Base-by-base conservation (phyloP, 106 monocot genomes). In the Dioscorea alata region DNA sequence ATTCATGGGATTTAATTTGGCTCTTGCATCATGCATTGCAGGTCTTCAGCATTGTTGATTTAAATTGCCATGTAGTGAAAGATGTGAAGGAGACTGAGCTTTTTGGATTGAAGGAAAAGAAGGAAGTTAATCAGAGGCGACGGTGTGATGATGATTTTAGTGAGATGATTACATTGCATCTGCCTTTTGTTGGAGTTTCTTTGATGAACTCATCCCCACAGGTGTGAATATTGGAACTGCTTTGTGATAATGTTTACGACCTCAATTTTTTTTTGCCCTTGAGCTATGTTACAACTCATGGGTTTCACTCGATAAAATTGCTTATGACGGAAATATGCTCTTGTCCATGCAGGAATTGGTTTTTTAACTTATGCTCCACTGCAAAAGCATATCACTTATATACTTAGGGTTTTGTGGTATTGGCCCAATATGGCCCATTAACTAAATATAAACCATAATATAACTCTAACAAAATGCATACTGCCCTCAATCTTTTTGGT, bases 31-130 rank as follows among this genome's bases (percentile, higher is more conserved):
- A 42, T 73, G 21, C 22, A n/a, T 73, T 82, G 50, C 78, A 97
- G 96, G 97, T 99, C 25, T 86, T 99, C n/a, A 92, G 79, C 72
- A 75, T 99, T 48, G 67, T 90, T 48, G 97, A 99, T 84, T 92
- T 87, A 77, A 79, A 52, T 69, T 87, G 78, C 70, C 97, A 99
- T 73, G 67, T 78, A 54, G 23, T 79, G 31, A 80, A 78, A 64
- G 91, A 81, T 50, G 70, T 77, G 65, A 82, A 82, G 68, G 86
- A 77, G 64, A 78, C 67, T 49, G 59, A 59, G 70, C 73, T 89
- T 49, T 69, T 79, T 32, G 82, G 77, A 76, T 71, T 66, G 31
- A 84, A 73, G 69, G 83, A 82, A 4, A 82, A 83, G 48, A 80
- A 68, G 48, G 28, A 74, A 64, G 19, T 63, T 58, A 73, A 76